Evolutionary conservation across 2,329 filamentous ascomycete species (phyloP), one percentile per base, ranked within the genome.

Genomic region (Aspergillus felis): DNA sequence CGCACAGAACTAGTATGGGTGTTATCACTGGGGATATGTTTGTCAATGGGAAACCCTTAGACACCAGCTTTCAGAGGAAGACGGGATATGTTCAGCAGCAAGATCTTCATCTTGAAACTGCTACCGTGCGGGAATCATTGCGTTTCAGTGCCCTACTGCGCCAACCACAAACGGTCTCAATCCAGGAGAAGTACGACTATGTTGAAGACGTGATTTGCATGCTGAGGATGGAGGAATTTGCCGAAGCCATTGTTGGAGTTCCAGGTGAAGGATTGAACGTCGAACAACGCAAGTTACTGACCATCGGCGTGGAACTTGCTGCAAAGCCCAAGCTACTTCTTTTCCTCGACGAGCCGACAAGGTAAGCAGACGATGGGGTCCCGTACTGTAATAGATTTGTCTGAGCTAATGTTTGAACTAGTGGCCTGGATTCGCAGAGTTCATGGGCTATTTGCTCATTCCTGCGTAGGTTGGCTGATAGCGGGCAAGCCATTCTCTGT

Each of bases 301-400:
- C 91, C 0, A 96, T 97, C 60, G 93, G 91, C 71, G 92, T 97
- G 22, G 93, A 97, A 71, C 82, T 97, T 24, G 92, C 91, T 35
- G 92, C 92, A 3, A 96, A 93, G 77, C 92, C 92, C 3, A 86
- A 89, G 27, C 81, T 96, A 54, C 80, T 96, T 54, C 83, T 96
- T 35, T 96, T 96, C 76, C 84, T 96, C 49, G 92, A 97, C 66
- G 92, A 96, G 72, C 92, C 92, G 17, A 96, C 92, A 2, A 95
- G 65, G 65, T 64, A 61, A 48, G 42, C 14, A 14, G 6, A 7
- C 7, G 14, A 38, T 7, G 5, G 1, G 32, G 32, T 17, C 50
- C 12, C 1, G 4, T n/a, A 50, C 1, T 28, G 3, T 14, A 7
- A 14, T 4, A 4, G 1, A 28, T 20, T 10, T 27, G 10, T 10